Evolutionary conservation across 306 rosid species (phyloP), one percentile per base, ranked within the genome.

Genomic region (Medicago arabica): DNA sequence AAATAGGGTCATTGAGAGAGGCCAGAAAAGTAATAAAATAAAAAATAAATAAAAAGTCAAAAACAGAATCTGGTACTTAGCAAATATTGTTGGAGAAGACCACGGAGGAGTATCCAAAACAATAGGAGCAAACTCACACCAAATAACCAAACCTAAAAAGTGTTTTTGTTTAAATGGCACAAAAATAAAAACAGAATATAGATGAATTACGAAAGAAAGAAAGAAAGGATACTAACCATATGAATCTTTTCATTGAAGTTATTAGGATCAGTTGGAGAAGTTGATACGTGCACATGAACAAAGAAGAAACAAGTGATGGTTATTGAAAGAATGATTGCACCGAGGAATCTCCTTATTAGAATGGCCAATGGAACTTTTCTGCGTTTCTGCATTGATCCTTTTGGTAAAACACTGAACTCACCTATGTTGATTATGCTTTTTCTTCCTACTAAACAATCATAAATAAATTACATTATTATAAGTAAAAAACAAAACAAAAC

Each of bases 181-280:
- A 51, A 16, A 39, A 61, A 1, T 2, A 25, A 18, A 34, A 21
- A 75, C 14, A 25, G 43, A 51, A 65, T 9, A 79, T 3, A 73
- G 39, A 50, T 28, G 21, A 38, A 4, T 28, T 28, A 28, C 3
- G 44, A 38, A 0, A 2, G 13, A 59, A 17, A 9, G 69, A 39
- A 69, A 19, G 44, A 18, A 18, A 9, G 58, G 41, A 72, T 2
- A 50, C 71, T 50, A 60, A 92, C 98, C 97, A 89, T 81, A 57
- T 86, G 85, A 44, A 90, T 85, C 78, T 83, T 89, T 83, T 88
- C 91, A 85, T 84, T 84, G 90, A 90, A 87, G 73, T 76, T 77
- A 23, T 86, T 76, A 82, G 72, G 82, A 75, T 61, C 40, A 74
- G 74, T 74, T 47, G 88, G 86, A 19, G 61, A 19, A 2, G 95